Evolutionary conservation across 495 filamentous ascomycete species (phyloP).

Genomic region (Penicillium herquei): DNA sequence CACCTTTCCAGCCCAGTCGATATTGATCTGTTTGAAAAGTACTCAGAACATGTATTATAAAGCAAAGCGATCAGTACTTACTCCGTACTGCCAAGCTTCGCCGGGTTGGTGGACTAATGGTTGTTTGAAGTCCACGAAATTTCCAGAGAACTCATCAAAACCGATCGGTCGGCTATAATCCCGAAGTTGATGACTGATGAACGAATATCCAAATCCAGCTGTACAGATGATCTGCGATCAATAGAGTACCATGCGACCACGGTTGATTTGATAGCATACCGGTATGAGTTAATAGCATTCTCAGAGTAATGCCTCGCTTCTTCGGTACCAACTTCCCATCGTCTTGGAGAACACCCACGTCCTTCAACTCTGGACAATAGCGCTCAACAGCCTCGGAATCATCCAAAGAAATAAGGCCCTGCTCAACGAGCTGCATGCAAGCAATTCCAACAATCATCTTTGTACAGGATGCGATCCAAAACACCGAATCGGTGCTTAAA

Average conservation of each 20-base stretch:
- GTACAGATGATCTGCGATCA: not conserved
- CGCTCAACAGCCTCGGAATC: constrained; percentile 46
- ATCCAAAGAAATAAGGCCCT: constrained; percentile 52
- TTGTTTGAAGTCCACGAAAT: constrained; percentile 36
- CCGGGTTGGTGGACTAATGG: constrained; percentile 61
- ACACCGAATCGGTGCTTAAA: constrained; percentile 52
- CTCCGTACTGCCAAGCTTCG: constrained; percentile 56
- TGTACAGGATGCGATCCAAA: constrained; percentile 62
- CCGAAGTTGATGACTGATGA: constrained; percentile 52
- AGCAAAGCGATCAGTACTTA: constrained; percentile 23
- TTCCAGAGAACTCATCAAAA: constrained; percentile 53
- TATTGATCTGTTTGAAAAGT: constrained; percentile 35
- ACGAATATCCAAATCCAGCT: constrained; percentile 23
- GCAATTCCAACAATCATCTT: constrained; percentile 56
- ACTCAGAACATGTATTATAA: not conserved
- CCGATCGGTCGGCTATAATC: constrained; percentile 46
- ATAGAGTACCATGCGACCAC: no score
- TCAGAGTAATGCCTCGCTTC: constrained; percentile 54
- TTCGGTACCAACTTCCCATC: constrained; percentile 50
- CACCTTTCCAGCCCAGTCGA: constrained; percentile 61
- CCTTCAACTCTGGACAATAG: constrained; percentile 51
- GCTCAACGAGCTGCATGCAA: constrained; percentile 61
- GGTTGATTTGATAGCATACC: not conserved
- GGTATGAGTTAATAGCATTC: constrained; percentile 63
- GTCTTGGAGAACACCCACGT: constrained; percentile 43